Conservation (phyloP, 2,329 filamentous ascomycete species). For the Colletotrichum sp. region DNA sequence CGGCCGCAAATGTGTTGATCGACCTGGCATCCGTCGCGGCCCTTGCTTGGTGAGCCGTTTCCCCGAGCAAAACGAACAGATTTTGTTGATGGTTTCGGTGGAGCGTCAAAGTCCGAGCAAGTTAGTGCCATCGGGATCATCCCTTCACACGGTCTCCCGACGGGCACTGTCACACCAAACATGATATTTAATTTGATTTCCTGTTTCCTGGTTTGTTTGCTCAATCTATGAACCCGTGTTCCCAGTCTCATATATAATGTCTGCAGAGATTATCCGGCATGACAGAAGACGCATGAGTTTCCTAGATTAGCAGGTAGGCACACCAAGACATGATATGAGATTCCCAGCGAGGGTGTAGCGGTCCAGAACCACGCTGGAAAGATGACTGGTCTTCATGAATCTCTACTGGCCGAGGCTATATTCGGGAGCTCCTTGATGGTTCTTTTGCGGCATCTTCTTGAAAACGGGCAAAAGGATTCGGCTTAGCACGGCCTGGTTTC, state of each 20-base stretch:
- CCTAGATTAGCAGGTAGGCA: background rate
- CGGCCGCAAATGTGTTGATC: background rate
- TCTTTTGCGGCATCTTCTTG: background rate
- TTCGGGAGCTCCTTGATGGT: background rate
- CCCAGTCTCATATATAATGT: background rate
- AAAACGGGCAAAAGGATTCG: background rate
- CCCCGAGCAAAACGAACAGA: background rate
- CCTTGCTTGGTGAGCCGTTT: background rate
- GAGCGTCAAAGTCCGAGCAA: background rate
- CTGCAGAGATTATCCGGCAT: background rate
- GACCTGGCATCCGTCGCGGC: background rate
- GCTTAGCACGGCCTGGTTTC: background rate
- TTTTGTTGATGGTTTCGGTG: background rate
- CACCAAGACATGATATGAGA: background rate
- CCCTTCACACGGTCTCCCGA: background rate
- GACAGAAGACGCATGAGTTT: background rate
- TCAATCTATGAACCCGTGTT: background rate
- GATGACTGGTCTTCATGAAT: background rate
- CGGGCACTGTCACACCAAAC: background rate
- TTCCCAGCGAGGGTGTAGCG: background rate
- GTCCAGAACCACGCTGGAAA: background rate
- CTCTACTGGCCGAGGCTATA: background rate
- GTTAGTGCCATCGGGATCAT: background rate
- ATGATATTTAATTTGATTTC: background rate
- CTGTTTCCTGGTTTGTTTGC: background rate